phyloP scores from a whole-genome alignment of 2,329 filamentous ascomycete genomes.

The Parascedosporium putredinis region DNA sequence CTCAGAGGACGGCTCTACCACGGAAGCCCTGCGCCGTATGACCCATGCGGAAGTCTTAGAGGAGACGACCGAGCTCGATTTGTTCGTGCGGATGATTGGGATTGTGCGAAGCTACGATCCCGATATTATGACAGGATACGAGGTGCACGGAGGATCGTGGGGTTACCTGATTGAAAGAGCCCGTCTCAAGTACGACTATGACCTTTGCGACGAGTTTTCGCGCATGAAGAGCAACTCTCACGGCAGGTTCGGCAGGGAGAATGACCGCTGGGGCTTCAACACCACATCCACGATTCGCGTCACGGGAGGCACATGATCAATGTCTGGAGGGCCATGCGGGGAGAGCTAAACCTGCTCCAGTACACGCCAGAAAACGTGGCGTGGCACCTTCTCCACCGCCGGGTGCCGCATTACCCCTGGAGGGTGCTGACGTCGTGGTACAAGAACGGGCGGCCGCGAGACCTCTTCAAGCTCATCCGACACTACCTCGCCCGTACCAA shows the following conservation, averaged over 20 bases:
- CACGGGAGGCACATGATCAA: slow-evolving; percentile 97
- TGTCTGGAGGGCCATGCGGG: slow-evolving; percentile 90
- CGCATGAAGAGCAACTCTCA: slow-evolving; percentile 77
- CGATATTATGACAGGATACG: slow-evolving; percentile 88
- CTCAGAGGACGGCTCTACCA: slow-evolving; percentile 48
- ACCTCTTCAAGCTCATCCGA: slow-evolving; percentile 63
- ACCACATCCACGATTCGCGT: slow-evolving; percentile 85
- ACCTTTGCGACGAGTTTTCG: slow-evolving; percentile 84
- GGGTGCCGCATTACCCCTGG: slow-evolving; percentile 81
- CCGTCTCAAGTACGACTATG: slow-evolving; percentile 73
- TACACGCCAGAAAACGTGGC: slow-evolving; percentile 95
- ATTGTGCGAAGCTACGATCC: slow-evolving; percentile 78
- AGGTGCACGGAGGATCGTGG: slow-evolving; percentile 90
- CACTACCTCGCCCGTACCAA: slow-evolving; percentile 69
- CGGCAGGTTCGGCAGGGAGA: slow-evolving; percentile 75
- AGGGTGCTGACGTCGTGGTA: slow-evolving; percentile 77
- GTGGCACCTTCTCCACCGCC: slow-evolving; percentile 78
- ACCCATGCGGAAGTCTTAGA: slow-evolving; percentile 55
- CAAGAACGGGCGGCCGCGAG: slow-evolving; percentile 52
- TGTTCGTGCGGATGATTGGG: slow-evolving; percentile 77
- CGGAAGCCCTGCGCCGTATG: slow-evolving; percentile 51
- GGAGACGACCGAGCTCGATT: slow-evolving; percentile 71
- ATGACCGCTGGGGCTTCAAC: slow-evolving; percentile 87
- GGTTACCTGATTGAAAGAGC: slow-evolving; percentile 91
- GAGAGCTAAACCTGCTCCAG: slow-evolving; percentile 82